Conservation (phyloP, 2,329 filamentous ascomycete genomes). For the Scedosporium aurantiacum region DNA sequence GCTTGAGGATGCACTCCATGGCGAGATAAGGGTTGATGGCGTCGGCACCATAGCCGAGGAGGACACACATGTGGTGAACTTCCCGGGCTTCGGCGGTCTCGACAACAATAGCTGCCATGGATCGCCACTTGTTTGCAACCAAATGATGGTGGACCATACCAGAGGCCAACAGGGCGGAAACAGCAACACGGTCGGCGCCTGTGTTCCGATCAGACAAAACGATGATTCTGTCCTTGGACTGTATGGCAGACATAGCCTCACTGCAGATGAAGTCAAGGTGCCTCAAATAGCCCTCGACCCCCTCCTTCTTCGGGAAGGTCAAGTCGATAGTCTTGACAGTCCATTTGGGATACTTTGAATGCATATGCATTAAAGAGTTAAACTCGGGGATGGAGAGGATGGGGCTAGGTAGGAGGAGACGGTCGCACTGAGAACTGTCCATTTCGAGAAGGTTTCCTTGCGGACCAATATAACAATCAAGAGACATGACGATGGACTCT, state of each 20-base stretch:
- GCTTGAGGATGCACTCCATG: slow-evolving; percentile 93
- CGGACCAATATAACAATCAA: slow-evolving; percentile 91
- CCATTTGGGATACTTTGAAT: slow-evolving; percentile 64
- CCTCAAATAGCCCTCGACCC: slow-evolving; percentile 71
- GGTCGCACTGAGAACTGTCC: slow-evolving; percentile 77
- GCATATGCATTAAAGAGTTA: slow-evolving; percentile 73
- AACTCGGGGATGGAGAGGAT: slow-evolving; percentile 85
- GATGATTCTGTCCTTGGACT: slow-evolving; percentile 73
- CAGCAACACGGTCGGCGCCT: slow-evolving; percentile 67
- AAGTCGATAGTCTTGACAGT: slow-evolving; percentile 84
- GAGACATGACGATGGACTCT: slow-evolving; percentile 95
- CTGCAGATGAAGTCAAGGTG: slow-evolving; percentile 84
- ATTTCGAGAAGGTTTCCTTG: slow-evolving; percentile 94
- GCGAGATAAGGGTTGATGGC: slow-evolving; percentile 90
- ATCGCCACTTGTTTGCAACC: slow-evolving; percentile 91
- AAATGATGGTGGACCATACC: slow-evolving; percentile 93
- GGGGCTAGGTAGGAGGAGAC: slow-evolving; percentile 77
- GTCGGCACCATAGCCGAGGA: slow-evolving; percentile 89
- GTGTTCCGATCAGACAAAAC: slow-evolving; percentile 83
- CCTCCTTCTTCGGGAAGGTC: slow-evolving; percentile 80
- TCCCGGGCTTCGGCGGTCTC: slow-evolving; percentile 94
- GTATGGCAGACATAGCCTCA: slow-evolving; percentile 71
- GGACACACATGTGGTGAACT: slow-evolving; percentile 98
- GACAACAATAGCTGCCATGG: slow-evolving; percentile 73
- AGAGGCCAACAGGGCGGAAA: slow-evolving; percentile 78